Base-by-base conservation (phyloP, 1,284 basidiomycete species). In the Cystobasidiaceae sp. region DNA sequence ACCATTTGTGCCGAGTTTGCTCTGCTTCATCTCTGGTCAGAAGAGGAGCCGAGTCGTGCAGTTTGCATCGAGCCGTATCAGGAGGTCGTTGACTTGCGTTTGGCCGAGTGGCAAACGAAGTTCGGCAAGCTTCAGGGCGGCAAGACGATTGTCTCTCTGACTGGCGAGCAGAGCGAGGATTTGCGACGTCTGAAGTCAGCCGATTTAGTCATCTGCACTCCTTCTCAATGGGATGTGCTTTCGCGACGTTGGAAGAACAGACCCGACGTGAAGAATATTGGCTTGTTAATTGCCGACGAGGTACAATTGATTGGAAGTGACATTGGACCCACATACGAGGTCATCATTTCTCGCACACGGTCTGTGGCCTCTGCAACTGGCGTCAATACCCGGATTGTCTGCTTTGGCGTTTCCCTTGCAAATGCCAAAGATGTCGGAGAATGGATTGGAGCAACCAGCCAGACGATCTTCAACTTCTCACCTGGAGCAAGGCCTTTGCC, bases 1-100 rank as follows among this genome's bases (percentile, higher is more conserved):
- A 97, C 93, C 0, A 87, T 97, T 45, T 97, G 92, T 72, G 93
- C 93, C 0, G 96, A 99, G 78, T 93, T 98, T 67, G 94, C 94
- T 0, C 80, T 98, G 11, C 79, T 97, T 55, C 84, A 92, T 19
- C 78, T 97, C 0, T 98, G 93, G 94, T 88, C 87, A 66, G 89
- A 91, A 77, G 80, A 82, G 2, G 87, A 93, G 67, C 82, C 86
- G 44, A 82, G 84, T 23, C 83, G 93, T n/a, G 93, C 93, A 0
- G 90, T 97, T 0, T 97, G 93, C 77, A 88, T 98, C 66, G 90
- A 96, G 77, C 96, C 96, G 0, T 96, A 90, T 77, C 91, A 93
- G 71, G 92, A 94, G 71, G 96, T 98, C 89, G 92, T 97, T 0
- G 90, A 96, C 67, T 82, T 87, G 71, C 84, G 93, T 1, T 88